Conservation (phyloP, 2,329 filamentous ascomycete species). For the Sclerotinia trifoliorum region DNA sequence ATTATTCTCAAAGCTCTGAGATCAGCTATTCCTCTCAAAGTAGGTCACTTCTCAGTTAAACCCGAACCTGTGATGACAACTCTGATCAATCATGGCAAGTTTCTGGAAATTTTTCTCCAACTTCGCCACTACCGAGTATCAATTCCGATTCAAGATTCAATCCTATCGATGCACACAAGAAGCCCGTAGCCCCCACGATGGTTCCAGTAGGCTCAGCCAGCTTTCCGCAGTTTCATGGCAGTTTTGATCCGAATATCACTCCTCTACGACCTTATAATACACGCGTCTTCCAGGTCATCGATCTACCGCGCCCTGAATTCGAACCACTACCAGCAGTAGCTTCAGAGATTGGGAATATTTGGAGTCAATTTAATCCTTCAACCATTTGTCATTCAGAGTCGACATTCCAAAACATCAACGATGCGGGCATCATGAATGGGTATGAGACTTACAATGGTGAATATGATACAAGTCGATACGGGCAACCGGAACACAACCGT, state of each 20-base stretch:
- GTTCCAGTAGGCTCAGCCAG: neutral
- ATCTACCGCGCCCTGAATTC: neutral
- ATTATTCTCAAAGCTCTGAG: neutral
- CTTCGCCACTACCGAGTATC: neutral
- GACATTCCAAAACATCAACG: neutral
- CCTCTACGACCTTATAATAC: conserved; percentile 2
- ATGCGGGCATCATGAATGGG: neutral
- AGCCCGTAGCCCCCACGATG: neutral
- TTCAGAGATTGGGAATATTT: neutral
- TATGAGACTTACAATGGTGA: neutral
- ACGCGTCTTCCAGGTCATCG: neutral
- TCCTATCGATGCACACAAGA: neutral
- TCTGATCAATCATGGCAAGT: conserved; percentile 7
- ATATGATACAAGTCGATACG: neutral
- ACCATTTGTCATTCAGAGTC: neutral
- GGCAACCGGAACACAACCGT: neutral
- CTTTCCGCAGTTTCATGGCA: neutral
- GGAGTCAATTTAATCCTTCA: neutral
- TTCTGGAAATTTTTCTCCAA: neutral
- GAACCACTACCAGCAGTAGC: neutral
- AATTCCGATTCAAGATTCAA: neutral
- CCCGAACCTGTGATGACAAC: too few relatives aligned
- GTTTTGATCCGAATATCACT: neutral
- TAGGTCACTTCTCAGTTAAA: neutral
- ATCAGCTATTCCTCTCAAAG: neutral